Base-by-base conservation (phyloP, 2,329 filamentous ascomycete genomes). In the Scolecobasidium constrictum region DNA sequence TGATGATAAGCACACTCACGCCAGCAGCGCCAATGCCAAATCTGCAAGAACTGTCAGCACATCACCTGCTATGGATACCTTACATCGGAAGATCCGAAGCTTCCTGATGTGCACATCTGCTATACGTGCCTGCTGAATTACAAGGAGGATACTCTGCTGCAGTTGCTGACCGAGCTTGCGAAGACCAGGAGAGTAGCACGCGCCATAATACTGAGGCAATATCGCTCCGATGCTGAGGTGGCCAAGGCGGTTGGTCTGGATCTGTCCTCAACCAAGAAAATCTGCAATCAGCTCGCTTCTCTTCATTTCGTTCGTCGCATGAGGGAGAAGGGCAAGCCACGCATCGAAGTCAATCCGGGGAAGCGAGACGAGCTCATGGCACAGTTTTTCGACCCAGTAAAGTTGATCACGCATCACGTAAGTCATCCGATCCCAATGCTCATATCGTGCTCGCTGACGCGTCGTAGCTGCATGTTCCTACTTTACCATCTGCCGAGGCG, bases 11-110 rank as follows among this genome's bases (percentile, higher is more conserved):
- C 3, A 22, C 15, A 16, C 31, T 35, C 9, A 35, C 13, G 15
- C 16, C 11, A 9, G 20, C 36, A 69, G 67, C 50, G 68, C n/a
- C 42, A 59, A 43, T 72, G 68, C 47, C 45, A 49, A 11, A 67
- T 62, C 46, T 72, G 68, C 48, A 49, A 56, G 28, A 64, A 56
- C 7, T 64, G 59, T 50, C 68, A 72, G 47, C 68, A 72, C 53
- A 42, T 61, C 19, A 50, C 59, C 31, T 72, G 68, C 50, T 69
- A 69, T 45, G 68, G 68, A 4, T 70, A 64, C 47, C 50, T 51
- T 6, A 53, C 48, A 21, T 31, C 43, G 2, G 47, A 56, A n/a
- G 66, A 69, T 48, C 50, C 54, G 7, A 59, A 60, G 22, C 47
- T 69, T 16, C 62, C 64, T 22, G 26, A 42, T 5, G 46, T 56